A percentile compares a stretch with the other conserved stretches of the same genome.
These are phyloP conservation scores for Irpex rosettiformis DNA, from an alignment of 1,284 basidiomycete species.

Conservation along the genomic window DNA sequence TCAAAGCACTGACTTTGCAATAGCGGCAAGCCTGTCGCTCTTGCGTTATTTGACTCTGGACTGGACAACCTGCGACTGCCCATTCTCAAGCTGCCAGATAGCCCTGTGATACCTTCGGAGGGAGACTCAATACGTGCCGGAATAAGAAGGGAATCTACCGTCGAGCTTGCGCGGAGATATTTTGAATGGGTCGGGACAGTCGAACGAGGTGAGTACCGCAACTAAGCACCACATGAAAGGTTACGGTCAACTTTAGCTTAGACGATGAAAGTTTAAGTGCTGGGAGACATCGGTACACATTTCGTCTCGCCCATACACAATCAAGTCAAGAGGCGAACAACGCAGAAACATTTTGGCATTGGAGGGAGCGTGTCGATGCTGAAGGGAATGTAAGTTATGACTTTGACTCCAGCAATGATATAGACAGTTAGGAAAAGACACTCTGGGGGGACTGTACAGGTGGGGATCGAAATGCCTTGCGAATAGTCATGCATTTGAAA, in stretches of 20 bases:
- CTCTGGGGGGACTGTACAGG: too few species aligned
- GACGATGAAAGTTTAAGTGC: background rate
- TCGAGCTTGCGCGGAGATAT: conserved; percentile 18
- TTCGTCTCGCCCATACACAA: background rate
- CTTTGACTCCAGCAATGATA: background rate
- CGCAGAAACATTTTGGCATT: conserved; percentile 16
- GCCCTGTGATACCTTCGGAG: background rate
- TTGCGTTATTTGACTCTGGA: conserved; percentile 63
- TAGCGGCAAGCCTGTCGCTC: conserved; percentile 33
- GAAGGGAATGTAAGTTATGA: background rate
- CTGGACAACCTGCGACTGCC: conserved; percentile 56
- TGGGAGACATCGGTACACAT: background rate
- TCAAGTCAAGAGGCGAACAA: background rate
- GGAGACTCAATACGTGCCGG: conserved; percentile 6
- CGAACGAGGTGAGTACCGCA: conserved; percentile 20
- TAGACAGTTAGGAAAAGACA: too few species aligned
- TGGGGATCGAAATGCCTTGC: too few species aligned
- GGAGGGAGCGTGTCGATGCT: conserved; percentile 11
- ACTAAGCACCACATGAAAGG: background rate
- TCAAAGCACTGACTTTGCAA: conserved; percentile 6
- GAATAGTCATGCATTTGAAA: too few species aligned
- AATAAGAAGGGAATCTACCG: conserved; percentile 12
- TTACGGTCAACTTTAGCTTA: background rate
- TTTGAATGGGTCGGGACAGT: conserved; percentile 26
- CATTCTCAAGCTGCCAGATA: conserved; percentile 35